A percentile compares a stretch with the other conserved stretches of the same genome.
These are phyloP conservation scores for Alternaria ethzedia DNA, from an alignment of 2,329 filamentous ascomycete species.

Conservation along the genomic window DNA sequence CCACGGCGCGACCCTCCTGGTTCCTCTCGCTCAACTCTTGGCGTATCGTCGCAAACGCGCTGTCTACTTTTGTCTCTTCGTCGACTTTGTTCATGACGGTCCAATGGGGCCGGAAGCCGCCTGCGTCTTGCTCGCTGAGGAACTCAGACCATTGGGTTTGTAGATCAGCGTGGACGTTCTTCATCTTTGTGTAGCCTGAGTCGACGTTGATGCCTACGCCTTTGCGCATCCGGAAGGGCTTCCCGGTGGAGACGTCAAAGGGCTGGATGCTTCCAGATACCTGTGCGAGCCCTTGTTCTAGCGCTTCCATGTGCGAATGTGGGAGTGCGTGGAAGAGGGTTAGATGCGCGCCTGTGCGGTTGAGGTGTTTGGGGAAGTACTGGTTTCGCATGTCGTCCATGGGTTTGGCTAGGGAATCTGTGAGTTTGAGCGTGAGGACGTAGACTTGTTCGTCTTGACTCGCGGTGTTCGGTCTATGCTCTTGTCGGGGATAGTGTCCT, in stretches of 20 bases:
- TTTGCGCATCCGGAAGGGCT: conserved; percentile 50
- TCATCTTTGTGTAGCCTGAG: conserved; percentile 39
- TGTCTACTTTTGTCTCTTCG: conserved; percentile 46
- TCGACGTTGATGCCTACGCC: conserved; percentile 50
- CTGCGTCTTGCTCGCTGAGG: conserved; percentile 53
- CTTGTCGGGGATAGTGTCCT: conserved; percentile 12
- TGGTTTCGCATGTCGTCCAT: conserved; percentile 49
- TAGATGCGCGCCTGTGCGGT: conserved; percentile 53
- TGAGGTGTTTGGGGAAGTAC: conserved; percentile 53
- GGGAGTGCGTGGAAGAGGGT: conserved; percentile 57
- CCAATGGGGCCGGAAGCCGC: conserved; percentile 51
- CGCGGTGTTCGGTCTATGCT: conserved; percentile 42
- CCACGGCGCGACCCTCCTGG: conserved; percentile 45
- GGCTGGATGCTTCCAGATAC: conserved; percentile 37
- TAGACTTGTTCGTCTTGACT: conserved; percentile 47
- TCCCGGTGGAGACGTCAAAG: conserved; percentile 48
- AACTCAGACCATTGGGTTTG: conserved; percentile 46
- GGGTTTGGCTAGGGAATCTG: conserved; percentile 45
- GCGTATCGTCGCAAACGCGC: conserved; percentile 46
- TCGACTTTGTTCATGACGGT: conserved; percentile 57
- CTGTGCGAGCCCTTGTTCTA: conserved; percentile 43
- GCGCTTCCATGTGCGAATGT: conserved; percentile 44
- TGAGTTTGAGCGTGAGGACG: conserved; percentile 52
- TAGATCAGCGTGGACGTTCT: conserved; percentile 46
- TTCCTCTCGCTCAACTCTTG: conserved; percentile 38